Conservation (phyloP, 2,329 filamentous ascomycete species). For the Myriangium duriaei region DNA sequence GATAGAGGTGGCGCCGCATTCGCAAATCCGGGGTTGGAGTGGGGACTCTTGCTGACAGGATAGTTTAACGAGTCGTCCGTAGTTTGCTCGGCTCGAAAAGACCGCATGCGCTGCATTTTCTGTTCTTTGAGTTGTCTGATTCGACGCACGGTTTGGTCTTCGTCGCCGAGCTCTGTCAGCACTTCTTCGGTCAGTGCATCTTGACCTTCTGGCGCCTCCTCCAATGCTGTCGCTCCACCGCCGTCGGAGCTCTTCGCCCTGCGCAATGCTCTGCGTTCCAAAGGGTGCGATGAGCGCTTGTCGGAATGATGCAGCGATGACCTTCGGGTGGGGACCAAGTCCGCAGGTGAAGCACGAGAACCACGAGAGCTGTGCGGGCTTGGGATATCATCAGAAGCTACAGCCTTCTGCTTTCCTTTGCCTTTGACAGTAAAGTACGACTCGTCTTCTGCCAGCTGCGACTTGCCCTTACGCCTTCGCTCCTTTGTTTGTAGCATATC, state of each 20-base stretch:
- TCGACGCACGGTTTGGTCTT: constrained; percentile 43
- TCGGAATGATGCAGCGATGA: constrained; percentile 25
- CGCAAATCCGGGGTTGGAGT: too few species aligned
- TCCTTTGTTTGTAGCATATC: too few species aligned
- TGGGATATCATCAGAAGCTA: neutral
- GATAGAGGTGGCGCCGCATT: too few species aligned
- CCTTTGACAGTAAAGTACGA: too few species aligned
- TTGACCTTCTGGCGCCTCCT: constrained; percentile 17
- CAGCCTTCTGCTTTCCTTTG: neutral
- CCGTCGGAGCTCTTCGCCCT: constrained; percentile 10
- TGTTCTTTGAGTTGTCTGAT: constrained; percentile 47
- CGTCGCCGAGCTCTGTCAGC: constrained; percentile 23
- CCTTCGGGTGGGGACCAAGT: constrained; percentile 19
- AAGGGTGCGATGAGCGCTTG: constrained; percentile 16
- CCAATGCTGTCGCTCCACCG: constrained; percentile 16
- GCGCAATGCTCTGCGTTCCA: constrained; percentile 18
- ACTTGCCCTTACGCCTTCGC: too few species aligned
- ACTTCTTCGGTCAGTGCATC: constrained; percentile 12
- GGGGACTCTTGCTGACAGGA: too few species aligned
- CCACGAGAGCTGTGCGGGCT: constrained; percentile 2
- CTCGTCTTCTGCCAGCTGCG: too few species aligned
- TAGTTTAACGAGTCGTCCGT: too few species aligned
- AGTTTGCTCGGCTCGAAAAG: too few species aligned
- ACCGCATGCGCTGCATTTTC: constrained; percentile 40
- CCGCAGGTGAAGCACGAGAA: neutral